These are phyloP conservation scores for Leptographium procerum DNA, from an alignment of 2,329 filamentous ascomycete species.

Conservation along the genomic window DNA sequence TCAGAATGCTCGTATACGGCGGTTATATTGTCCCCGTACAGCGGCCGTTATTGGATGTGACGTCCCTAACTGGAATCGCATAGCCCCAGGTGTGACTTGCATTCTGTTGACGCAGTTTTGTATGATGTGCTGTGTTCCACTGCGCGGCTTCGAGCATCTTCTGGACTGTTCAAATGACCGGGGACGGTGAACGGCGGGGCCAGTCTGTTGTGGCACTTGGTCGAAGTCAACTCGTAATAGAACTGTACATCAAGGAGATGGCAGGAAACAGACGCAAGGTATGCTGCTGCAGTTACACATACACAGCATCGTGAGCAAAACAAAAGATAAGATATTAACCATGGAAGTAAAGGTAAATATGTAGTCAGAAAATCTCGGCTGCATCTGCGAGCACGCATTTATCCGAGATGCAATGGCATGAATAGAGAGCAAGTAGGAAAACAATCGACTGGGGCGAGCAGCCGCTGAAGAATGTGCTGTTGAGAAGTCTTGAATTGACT, in stretches of 20 bases:
- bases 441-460: neutral
- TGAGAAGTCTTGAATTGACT: neutral
- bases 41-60: too few relatives aligned
- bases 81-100: neutral
- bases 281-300: neutral
- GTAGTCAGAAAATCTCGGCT: neutral
- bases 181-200: neutral
- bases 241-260: too few relatives aligned
- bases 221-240: too few relatives aligned
- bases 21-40: too few relatives aligned
- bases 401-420: neutral
- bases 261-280: too few relatives aligned
- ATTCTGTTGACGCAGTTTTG: neutral
- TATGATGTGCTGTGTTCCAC: neutral
- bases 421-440: neutral
- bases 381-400: neutral
- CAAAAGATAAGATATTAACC: too few relatives aligned
- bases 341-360: too few relatives aligned
- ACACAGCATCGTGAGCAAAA: too few relatives aligned
- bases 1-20: too few relatives aligned
- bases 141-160: neutral
- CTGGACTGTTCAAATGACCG: neutral
- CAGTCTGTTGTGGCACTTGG: neutral
- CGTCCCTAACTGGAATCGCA: neutral
- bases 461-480: neutral